Percentiles rank a stretch among this genome's conserved stretches.
Conservation (phyloP, 2,329 filamentous ascomycete genomes). For the Diaporthe sp. region DNA sequence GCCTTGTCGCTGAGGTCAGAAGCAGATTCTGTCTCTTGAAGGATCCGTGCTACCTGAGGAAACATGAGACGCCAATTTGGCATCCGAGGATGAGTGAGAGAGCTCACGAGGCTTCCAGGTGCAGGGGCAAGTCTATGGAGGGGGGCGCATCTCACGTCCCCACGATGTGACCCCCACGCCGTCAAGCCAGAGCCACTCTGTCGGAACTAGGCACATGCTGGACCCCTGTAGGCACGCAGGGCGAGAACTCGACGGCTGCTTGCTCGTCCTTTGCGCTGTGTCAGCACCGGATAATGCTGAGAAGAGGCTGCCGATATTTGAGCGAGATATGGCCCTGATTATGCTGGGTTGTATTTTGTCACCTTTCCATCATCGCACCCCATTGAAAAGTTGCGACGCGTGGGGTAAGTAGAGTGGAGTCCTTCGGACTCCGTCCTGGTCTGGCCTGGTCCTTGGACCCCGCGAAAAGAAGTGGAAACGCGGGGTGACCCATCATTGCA, state of each 20-base stretch:
- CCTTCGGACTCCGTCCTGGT: neutral
- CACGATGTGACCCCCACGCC: slow-evolving; percentile 37
- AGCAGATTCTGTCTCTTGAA: neutral
- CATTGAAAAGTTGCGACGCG: neutral
- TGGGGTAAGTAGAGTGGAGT: slow-evolving; percentile 17
- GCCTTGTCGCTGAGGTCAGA: neutral
- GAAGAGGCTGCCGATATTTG: neutral
- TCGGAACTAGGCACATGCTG: slow-evolving; percentile 33
- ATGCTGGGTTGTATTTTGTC: too few species aligned
- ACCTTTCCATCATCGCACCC: neutral
- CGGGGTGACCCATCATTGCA: slow-evolving; percentile 21
- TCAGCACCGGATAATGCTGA: slow-evolving; percentile 2
- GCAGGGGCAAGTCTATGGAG: neutral
- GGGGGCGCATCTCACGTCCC: slow-evolving; percentile 29
- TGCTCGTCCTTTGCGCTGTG: neutral
- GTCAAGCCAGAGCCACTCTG: slow-evolving; percentile 38
- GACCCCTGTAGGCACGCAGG: slow-evolving; percentile 15
- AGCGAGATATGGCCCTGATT: slow-evolving; percentile 9
- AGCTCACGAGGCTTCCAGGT: slow-evolving; percentile 10
- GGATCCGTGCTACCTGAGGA: neutral
- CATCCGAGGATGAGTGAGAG: neutral
- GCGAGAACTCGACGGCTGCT: slow-evolving; percentile 7
- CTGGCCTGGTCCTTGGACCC: slow-evolving; percentile 20
- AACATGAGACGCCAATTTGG: neutral
- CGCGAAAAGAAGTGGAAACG: slow-evolving; percentile 28